Conservation (phyloP, 768 basidiomycete species). For the Termitomyces sp. region DNA sequence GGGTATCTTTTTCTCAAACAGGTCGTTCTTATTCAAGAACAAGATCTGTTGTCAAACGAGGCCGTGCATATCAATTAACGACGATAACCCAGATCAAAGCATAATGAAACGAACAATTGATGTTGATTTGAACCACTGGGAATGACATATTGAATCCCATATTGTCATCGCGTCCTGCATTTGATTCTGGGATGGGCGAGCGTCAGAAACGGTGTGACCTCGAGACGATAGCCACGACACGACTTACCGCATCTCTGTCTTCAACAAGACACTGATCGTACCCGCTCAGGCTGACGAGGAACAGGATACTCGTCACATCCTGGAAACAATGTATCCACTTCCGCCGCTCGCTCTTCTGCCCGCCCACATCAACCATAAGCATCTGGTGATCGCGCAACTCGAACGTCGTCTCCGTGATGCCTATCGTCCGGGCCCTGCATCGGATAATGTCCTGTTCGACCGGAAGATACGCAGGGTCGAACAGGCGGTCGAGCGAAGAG, state of each 20-base stretch:
- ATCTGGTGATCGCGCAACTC: conserved; percentile 72
- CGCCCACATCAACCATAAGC: conserved; percentile 92
- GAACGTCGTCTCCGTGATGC: conserved; percentile 88
- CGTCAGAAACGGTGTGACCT: not conserved
- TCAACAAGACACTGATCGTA: conserved; percentile 95
- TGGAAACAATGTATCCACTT: conserved; percentile 97
- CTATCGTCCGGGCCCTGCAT: conserved; percentile 82
- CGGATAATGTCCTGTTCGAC: conserved; percentile 86
- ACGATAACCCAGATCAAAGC: not conserved
- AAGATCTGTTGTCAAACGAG: conserved; percentile 60
- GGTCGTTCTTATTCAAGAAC: conserved; percentile 93
- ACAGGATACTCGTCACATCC: conserved; percentile 90
- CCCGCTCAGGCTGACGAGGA: conserved; percentile 86
- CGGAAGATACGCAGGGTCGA: conserved; percentile 66
- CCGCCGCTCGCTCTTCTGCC: conserved; percentile 88
- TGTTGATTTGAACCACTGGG: conserved; percentile 94
- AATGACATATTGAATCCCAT: conserved; percentile 97
- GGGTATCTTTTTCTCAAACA: conserved; percentile 81
- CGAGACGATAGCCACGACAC: not conserved
- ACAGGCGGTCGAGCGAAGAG: conserved; percentile 72
- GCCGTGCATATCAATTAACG: not conserved
- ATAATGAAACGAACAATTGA: conserved; percentile 55
- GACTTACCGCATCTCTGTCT: conserved; percentile 83
- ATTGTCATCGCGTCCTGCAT: conserved; percentile 99
- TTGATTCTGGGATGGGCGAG: conserved; percentile 62